These are phyloP conservation scores for Phytopythium chamaehyphon DNA, from an alignment of 352 stramenopile species.

Conservation along the genomic window DNA sequence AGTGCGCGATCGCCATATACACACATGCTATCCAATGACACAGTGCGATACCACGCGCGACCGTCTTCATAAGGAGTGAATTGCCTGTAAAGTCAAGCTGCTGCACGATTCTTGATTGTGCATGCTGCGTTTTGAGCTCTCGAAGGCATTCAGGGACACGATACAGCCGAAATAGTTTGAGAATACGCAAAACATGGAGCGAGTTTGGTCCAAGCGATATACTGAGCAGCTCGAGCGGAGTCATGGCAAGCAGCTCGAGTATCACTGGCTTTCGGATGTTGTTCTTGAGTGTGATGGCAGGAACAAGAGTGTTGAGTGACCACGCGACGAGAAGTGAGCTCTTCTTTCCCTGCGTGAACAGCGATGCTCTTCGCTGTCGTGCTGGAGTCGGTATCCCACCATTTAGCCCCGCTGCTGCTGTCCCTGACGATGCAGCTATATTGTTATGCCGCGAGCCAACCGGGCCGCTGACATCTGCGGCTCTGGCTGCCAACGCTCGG, in stretches of 20 bases:
- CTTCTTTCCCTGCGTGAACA: conserved; percentile 15
- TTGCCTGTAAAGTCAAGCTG: conserved; percentile 58
- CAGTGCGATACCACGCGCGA: conserved; percentile 36
- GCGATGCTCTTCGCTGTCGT: conserved; percentile 5
- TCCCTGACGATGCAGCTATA: neutral
- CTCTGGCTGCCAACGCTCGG: conserved; percentile 35
- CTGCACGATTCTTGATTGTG: conserved; percentile 31
- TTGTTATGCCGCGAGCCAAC: conserved; percentile 17
- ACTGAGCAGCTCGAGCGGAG: conserved; percentile 49
- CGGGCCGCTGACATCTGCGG: conserved; percentile 13
- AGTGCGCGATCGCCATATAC: conserved; percentile 64
- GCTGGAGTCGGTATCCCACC: neutral
- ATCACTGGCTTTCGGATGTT: conserved; percentile 36
- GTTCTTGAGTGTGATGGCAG: conserved; percentile 15
- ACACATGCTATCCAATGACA: conserved; percentile 57
- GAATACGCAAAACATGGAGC: conserved; percentile 44
- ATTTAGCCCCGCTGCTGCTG: neutral
- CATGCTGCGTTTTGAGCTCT: conserved; percentile 47
- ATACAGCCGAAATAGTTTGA: conserved; percentile 59
- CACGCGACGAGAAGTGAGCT: conserved; percentile 37
- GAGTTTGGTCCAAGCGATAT: conserved; percentile 38
- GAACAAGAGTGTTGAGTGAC: conserved; percentile 67
- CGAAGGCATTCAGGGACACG: conserved; percentile 37
- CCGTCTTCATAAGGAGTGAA: conserved; percentile 41
- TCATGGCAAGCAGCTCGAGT: conserved; percentile 39